Evolutionary conservation across 352 stramenopile genomes (phyloP).

Genomic region (Pythium apleroticum): DNA sequence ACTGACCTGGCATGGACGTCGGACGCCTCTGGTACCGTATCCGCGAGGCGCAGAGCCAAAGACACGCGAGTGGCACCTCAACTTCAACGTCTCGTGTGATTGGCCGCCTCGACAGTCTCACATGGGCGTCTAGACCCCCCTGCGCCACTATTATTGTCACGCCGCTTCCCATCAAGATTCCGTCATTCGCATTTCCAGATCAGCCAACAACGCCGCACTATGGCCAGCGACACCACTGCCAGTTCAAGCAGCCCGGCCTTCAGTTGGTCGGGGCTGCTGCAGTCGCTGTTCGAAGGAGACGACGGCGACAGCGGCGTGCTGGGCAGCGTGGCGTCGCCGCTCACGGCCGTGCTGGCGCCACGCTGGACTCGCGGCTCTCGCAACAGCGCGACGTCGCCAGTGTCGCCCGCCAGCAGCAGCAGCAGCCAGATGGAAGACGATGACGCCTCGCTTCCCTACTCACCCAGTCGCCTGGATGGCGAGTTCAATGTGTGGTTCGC

Average conservation of each 20-base stretch:
- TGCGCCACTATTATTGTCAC: not conserved
- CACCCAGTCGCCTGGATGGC: constrained; percentile 48
- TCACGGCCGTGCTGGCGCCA: constrained; percentile 15
- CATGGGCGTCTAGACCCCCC: not conserved
- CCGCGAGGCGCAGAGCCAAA: not conserved
- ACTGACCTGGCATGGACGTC: no score
- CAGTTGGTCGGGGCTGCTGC: constrained; percentile 21
- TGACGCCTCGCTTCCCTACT: constrained; percentile 37
- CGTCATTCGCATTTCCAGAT: not conserved
- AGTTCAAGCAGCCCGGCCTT: constrained; percentile 6
- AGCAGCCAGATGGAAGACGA: not conserved
- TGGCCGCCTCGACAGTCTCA: not conserved
- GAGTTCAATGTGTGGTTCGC: constrained; percentile 73
- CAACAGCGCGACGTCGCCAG: not conserved
- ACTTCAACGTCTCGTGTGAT: not conserved
- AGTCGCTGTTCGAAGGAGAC: constrained; percentile 20
- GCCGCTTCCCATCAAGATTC: constrained; percentile 7
- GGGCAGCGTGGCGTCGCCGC: constrained; percentile 12
- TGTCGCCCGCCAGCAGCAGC: constrained; percentile 2
- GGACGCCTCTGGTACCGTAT: not conserved
- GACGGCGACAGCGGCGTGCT: constrained; percentile 4
- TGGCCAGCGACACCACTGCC: not conserved
- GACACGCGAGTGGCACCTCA: not conserved
- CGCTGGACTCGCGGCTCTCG: constrained; percentile 11
- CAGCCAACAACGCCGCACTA: no score